Evolutionary conservation across 176 grass and related monocot genomes (phyloP), one percentile per base, ranked within the genome.

Genomic region (Eremochloa ophiuroides): DNA sequence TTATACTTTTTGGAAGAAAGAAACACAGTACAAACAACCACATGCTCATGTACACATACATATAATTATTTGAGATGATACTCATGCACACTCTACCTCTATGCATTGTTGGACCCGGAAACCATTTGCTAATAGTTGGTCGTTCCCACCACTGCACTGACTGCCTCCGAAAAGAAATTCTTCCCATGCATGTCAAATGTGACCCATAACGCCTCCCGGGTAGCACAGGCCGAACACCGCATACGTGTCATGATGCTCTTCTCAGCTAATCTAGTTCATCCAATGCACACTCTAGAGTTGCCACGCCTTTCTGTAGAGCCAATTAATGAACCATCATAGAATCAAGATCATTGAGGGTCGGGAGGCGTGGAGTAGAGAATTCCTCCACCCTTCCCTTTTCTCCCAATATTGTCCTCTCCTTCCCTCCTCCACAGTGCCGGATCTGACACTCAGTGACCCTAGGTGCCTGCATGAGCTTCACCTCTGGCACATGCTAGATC

Each of bases 401-500:
- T 51, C 18, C 7, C 47, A 50, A 20, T 51, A 20, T 20, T 51
- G 48, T 51, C 48, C 48, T 51, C 0, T 51, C 17, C 18, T 22
- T 51, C 7, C 17, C 18, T 51, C 18, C 18, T 51, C 7, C 17
- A 16, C 20, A 20, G 6, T 51, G 7, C 2, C 7, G 0, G 2
- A 51, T 51, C 18, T 2, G 0, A 22, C 2, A 18, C 48, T 51
- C 18, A 0, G 18, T 22, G 48, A 22, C 18, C 6, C 18, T 22
- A 0, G 48, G 48, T 0, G 7, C 18, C 2, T 51, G 6, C 18
- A 0, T 0, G 0, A 4, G 48, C 48, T 51, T 22, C 2, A 7
- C 2, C 18, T 51, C 48, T 8, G 3, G 18, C 48, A 51, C 17
- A 22, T 51, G 48, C 48, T 22, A 51, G 48, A 18, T 17, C 16